Conservation (phyloP, 192 early-diverging fungal genomes). For the Rhizoclosmatium globosum region DNA sequence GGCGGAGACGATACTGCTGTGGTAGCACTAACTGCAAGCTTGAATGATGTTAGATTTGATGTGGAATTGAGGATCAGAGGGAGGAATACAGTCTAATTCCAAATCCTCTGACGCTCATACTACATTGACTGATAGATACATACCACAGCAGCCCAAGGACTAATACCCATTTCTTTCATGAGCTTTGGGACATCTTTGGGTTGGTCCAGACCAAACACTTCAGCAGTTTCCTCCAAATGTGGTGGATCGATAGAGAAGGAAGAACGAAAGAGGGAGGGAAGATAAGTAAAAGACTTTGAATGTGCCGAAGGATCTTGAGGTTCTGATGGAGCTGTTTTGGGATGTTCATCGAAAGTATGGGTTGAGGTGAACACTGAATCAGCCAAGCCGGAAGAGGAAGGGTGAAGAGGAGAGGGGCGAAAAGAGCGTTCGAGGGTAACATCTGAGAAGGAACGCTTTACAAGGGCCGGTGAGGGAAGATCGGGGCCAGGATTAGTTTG, state of each 20-base stretch:
- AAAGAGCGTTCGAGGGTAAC: background rate
- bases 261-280: background rate
- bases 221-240: slow-evolving; percentile 31
- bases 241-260: background rate
- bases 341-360: background rate
- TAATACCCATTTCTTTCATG: slow-evolving; percentile 22
- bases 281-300: background rate
- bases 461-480: background rate
- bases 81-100: background rate
- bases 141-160: slow-evolving; percentile 32
- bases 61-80: background rate
- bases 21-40: too few species aligned
- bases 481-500: background rate
- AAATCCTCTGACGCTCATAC: background rate
- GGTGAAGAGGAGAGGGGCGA: background rate
- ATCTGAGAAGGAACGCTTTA: background rate
- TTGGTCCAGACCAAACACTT: slow-evolving; percentile 14
- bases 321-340: background rate
- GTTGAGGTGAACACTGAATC: too few species aligned
- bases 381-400: background rate
- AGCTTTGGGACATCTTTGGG: slow-evolving; percentile 11
- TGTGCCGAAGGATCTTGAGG: too few species aligned
- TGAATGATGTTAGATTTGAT: too few species aligned
- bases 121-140: background rate
- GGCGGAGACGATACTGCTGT: background rate